These are phyloP conservation scores for Garcia nutans DNA, from an alignment of 345 rosid species.

Conservation along the genomic window DNA sequence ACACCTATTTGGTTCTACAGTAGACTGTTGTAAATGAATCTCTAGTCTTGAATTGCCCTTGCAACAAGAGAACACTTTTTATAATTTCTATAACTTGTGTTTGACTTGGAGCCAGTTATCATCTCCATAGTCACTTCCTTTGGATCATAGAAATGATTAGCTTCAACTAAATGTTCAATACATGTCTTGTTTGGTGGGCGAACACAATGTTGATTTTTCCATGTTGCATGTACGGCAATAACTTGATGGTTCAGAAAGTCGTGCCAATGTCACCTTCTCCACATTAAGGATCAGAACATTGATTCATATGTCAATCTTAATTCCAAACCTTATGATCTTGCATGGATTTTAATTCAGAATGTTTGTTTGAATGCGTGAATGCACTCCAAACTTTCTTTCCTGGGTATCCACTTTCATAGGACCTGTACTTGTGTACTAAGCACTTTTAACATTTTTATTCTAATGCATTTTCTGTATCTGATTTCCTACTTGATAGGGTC, in stretches of 20 bases:
- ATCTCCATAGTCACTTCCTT: background rate
- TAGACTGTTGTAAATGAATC: background rate
- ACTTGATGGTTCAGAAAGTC: background rate
- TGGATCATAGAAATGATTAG: background rate
- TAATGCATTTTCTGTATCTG: background rate
- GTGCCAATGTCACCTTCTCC: background rate
- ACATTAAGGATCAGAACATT: background rate
- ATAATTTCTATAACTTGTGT: background rate
- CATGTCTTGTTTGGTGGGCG: background rate
- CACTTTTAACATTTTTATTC: background rate
- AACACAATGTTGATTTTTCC: background rate
- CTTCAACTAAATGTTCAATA: background rate
- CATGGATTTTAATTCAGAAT: background rate
- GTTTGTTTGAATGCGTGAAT: constrained; percentile 2
- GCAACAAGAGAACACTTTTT: background rate
- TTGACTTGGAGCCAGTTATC: background rate
- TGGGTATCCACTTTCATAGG: background rate
- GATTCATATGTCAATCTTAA: background rate
- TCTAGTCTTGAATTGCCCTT: background rate
- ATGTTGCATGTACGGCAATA: too few species aligned
- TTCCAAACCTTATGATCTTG: background rate
- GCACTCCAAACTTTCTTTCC: background rate
- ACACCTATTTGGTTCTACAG: background rate
- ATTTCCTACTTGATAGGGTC: background rate
- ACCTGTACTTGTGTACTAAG: background rate